Percentiles rank a stretch among this genome's conserved stretches.
Evolutionary conservation across 2,329 filamentous ascomycete species (phyloP).

Genomic region (Cadophora sp.): DNA sequence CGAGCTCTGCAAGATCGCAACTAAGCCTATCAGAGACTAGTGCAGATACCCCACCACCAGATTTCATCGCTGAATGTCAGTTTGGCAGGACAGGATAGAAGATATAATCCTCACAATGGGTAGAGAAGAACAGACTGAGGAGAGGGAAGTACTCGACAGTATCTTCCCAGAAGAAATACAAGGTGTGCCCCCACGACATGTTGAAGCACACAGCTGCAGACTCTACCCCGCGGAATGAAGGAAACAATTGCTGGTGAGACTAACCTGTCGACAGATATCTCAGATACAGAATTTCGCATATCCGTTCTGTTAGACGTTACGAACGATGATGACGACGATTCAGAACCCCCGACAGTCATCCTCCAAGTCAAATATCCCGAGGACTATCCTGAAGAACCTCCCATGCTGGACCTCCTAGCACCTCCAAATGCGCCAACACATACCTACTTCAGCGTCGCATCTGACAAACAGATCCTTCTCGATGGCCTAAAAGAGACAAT

Average conservation of each 20-base stretch:
- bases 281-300: constrained; percentile 88
- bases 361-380: constrained; percentile 90
- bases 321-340: constrained; percentile 66
- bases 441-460: constrained; percentile 77
- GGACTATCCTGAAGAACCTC: constrained; percentile 87
- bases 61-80: neutral
- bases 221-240: constrained; percentile 5
- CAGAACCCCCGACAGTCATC: constrained; percentile 73
- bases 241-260: neutral
- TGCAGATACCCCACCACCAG: constrained; percentile 9
- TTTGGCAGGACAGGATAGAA: constrained; percentile 18
- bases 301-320: constrained; percentile 82
- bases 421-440: constrained; percentile 74
- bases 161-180: constrained; percentile 98
- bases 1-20: constrained; percentile 6
- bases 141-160: constrained; percentile 96
- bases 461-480: constrained; percentile 79
- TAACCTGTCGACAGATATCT: constrained; percentile 69
- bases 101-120: constrained; percentile 56
- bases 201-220: neutral
- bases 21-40: constrained; percentile 6
- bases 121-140: constrained; percentile 89
- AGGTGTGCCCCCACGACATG: constrained; percentile 56
- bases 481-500: constrained; percentile 75
- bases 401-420: constrained; percentile 78